These are phyloP conservation scores for Aspergillus mulundensis DNA, from an alignment of 495 filamentous ascomycete species.

Conservation along the genomic window DNA sequence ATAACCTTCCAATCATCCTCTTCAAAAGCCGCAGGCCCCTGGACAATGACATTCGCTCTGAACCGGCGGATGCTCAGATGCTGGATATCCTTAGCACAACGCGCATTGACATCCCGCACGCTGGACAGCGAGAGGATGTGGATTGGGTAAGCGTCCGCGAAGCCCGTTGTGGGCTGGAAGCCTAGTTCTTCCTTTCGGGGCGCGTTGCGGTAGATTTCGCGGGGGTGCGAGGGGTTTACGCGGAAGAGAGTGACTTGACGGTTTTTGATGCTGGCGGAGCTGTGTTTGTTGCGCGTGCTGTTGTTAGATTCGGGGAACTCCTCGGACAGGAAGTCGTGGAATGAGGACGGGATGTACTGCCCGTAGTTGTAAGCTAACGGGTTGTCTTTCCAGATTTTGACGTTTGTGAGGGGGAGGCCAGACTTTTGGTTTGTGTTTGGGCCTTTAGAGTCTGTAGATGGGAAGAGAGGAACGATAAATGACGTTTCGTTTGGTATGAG, in stretches of 20 bases:
- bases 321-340: conserved; percentile 49
- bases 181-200: conserved; percentile 64
- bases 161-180: conserved; percentile 73
- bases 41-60: conserved; percentile 77
- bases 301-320: conserved; percentile 4
- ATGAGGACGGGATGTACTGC: conserved; percentile 48
- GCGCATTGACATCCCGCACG: conserved; percentile 55
- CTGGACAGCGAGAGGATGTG: conserved; percentile 75
- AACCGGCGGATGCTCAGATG: conserved; percentile 68
- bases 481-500: conserved; percentile 24
- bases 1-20: conserved; percentile 82
- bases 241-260: conserved; percentile 66
- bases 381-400: conserved; percentile 78
- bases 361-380: conserved; percentile 46
- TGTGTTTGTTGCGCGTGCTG: not conserved
- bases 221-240: conserved; percentile 53
- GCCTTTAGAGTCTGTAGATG: conserved; percentile 35
- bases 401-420: conserved; percentile 50
- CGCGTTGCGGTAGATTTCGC: conserved; percentile 72
- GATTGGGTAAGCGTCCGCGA: conserved; percentile 86
- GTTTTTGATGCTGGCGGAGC: not conserved
- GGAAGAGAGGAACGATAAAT: conserved; percentile 63
- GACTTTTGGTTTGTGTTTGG: conserved; percentile 38
- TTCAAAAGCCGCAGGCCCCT: conserved; percentile 56
- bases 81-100: conserved; percentile 52